A percentile compares a stretch with the other conserved stretches of the same genome.
phyloP scores from a whole-genome alignment of 2,329 filamentous ascomycete genomes.

The Seiridium cupressi region DNA sequence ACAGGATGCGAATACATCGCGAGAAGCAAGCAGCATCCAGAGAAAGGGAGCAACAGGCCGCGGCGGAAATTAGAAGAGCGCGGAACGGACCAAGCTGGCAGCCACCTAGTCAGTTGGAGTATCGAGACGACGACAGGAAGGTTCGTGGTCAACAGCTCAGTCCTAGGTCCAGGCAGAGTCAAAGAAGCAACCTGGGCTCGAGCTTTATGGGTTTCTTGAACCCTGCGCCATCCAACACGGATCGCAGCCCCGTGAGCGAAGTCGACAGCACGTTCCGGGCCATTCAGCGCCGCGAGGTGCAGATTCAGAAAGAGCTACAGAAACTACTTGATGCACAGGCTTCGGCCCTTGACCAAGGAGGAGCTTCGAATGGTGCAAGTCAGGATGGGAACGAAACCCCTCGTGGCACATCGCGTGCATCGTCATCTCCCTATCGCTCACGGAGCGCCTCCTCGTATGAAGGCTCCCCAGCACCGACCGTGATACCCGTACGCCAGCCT shows the following conservation, averaged over 20 bases:
- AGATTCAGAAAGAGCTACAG: slow-evolving; percentile 57
- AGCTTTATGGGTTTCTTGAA: slow-evolving; percentile 28
- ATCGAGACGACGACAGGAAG: slow-evolving; percentile 4
- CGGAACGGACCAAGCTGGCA: slow-evolving; percentile 16
- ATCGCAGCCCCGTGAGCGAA: slow-evolving; percentile 11
- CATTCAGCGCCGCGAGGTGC: slow-evolving; percentile 43
- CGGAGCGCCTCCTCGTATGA: slow-evolving; percentile 32
- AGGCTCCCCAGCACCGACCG: slow-evolving; percentile 19
- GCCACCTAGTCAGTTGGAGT: slow-evolving; percentile 16
- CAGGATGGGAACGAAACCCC: slow-evolving; percentile 34
- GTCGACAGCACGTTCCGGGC: slow-evolving; percentile 26
- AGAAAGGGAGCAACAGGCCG: background rate
- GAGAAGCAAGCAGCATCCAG: background rate
- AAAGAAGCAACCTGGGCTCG: slow-evolving; percentile 8
- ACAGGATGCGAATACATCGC: slow-evolving; percentile 10
- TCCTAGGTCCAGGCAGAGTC: background rate
- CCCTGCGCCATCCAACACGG: slow-evolving; percentile 2
- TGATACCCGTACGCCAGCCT: slow-evolving; percentile 62
- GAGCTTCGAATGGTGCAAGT: slow-evolving; percentile 13
- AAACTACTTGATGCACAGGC: slow-evolving; percentile 57
- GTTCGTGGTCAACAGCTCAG: background rate
- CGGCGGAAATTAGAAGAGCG: slow-evolving; percentile 1
- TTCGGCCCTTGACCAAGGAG: slow-evolving; percentile 41
- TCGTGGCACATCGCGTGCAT: slow-evolving; percentile 19
- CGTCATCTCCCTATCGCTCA: slow-evolving; percentile 10